Evolutionary conservation across 1,139 yeast species (phyloP), one percentile per base, ranked within the genome.

Genomic region (Suhomyces chickasaworum): DNA sequence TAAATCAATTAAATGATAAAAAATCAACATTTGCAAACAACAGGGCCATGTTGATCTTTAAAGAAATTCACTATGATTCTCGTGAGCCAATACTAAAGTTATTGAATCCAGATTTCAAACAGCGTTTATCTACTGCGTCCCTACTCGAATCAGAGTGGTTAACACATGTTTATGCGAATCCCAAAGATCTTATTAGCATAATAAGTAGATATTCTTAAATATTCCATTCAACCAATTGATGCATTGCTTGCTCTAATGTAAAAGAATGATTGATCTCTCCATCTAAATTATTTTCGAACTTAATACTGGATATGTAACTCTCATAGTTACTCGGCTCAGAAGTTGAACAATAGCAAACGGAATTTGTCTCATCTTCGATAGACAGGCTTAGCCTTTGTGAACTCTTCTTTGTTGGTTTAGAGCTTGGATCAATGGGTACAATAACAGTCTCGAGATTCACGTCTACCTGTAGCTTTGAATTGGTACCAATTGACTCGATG

Each of bases 151-250:
- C 74, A 2, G 63, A 64, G 42, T 75, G 80, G 80, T 54, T 75
- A 34, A 52, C 53, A n/a, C 77, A 72, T 48, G 74, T 70, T 8
- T 75, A 72, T 54, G 75, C 78, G n/a, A 60, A 71, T 45, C 67
- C 77, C 4, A 66, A 64, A 43, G 78, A 73, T 34, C 60, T 75
- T 43, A 50, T 67, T 2, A 50, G 56, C 23, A 50, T 61, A 35
- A 31, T 37, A 5, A 51, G 47, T 31, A 44, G 38, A 34, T 43
- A 31, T 25, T 7, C 18, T 10, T 21, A 23, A 10, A 20, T 9
- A 23, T 15, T 15, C 23, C 31, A 23, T 17, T 25, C 9, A 5
- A 6, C 20, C 15, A 35, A 15, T 15, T 35, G 17, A 13, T 6
- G 2, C 29, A 21, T n/a, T 13, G 20, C 16, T n/a, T 20, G 5